Percentiles rank a stretch among this genome's conserved stretches.
Conservation (phyloP, 352 stramenopile species). For the Blastocystis sp. region DNA sequence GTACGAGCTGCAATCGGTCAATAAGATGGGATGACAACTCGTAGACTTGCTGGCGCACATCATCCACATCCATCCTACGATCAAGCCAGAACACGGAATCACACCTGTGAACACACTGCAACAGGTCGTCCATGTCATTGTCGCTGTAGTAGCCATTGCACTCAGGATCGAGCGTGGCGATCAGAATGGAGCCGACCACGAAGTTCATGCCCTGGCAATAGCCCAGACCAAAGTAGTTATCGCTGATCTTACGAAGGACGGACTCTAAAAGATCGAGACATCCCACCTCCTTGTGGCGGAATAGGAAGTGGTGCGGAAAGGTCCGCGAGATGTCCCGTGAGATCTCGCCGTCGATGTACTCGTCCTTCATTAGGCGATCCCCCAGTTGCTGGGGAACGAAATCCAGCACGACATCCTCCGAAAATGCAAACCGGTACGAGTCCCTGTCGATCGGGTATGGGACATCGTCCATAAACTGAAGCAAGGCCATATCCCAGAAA, state of each 20-base stretch:
- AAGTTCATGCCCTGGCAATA: conserved; percentile 68
- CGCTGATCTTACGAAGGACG: conserved; percentile 60
- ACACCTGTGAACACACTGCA: conserved; percentile 11
- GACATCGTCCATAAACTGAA: conserved; percentile 1
- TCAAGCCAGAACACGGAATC: neutral
- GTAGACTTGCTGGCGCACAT: conserved; percentile 46
- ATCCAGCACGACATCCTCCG: conserved; percentile 26
- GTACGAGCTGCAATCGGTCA: conserved; percentile 51
- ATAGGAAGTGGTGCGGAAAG: conserved; percentile 61
- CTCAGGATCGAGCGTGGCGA: conserved; percentile 51
- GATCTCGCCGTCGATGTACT: conserved; percentile 67
- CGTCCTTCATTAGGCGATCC: conserved; percentile 57
- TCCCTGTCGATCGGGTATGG: conserved; percentile 12
- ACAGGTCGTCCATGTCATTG: conserved; percentile 58
- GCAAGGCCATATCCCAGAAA: conserved; percentile 58
- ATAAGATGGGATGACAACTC: conserved; percentile 25
- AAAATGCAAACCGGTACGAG: conserved; percentile 56
- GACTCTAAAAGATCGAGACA: conserved; percentile 42
- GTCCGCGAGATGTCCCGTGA: conserved; percentile 56
- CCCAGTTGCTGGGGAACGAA: conserved; percentile 54
- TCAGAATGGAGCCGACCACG: conserved; percentile 34
- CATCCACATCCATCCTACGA: conserved; percentile 30
- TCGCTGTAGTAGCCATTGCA: conserved; percentile 62
- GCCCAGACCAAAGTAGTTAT: conserved; percentile 61
- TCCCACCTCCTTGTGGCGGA: conserved; percentile 59